Base-by-base conservation (phyloP, 495 filamentous ascomycete genomes). In the Aspergillus affinis region DNA sequence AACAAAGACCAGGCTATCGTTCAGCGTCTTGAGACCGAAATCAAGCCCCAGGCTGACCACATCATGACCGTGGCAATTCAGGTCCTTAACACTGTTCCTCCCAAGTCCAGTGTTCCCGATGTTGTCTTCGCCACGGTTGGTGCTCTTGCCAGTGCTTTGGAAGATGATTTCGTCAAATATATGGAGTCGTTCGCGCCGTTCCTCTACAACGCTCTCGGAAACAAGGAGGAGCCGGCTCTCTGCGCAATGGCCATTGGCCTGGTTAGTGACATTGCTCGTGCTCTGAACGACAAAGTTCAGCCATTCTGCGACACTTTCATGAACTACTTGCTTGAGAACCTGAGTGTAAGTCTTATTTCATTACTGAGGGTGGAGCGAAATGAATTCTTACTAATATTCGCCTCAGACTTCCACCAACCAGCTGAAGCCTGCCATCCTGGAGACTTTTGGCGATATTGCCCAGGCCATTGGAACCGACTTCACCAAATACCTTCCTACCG, bases 191-290 rank as follows among this genome's bases (percentile, higher is more conserved):
- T 98, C 71, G 78, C 85, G 27, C 92, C 90, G 2, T 96, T 89
- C 84, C 80, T 98, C 18, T 94, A 92, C 80, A 92, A 90, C 61
- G 94, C 94, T 7, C 86, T 98, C 26, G 88, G 85, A 58, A 98
- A 97, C 81, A 91, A 96, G 61, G 94, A 98, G 63, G 94, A 98
- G 76, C 89, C 92, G 29, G 87, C 84, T 72, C 82, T 98, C 36
- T 98, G 95, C 81, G 84, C 93, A 44, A 96, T 98, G 90, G 93
- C 94, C 55, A 97, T 98, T 74, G 94, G 94, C 57, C 80, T 98
- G 48, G 93, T 97, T 60, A 96, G 93, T 72, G 94, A 98, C 69
- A 92, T 98, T 67, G 89, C 91, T 27, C 90, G 94, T 61, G 92
- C 93, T 10, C 79, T 98, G 74, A 92, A 92, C 68, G 89, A 90